Evolutionary conservation across 2,329 filamentous ascomycete genomes (phyloP), one percentile per base, ranked within the genome.

Genomic region (Hypoxylon sp.): DNA sequence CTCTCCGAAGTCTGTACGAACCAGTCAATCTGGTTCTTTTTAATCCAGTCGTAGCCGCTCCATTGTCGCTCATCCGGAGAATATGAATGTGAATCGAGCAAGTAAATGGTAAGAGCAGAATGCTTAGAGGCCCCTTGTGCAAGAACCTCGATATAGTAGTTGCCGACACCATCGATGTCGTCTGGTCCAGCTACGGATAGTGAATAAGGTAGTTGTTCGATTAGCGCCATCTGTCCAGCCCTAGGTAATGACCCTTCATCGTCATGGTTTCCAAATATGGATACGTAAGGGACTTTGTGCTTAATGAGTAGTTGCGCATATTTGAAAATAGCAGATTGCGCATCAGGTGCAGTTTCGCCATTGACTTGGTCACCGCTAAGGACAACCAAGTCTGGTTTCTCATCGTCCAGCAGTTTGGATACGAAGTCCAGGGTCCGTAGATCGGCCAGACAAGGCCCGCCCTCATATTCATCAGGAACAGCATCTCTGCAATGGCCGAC

Each of bases 231-330:
- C 66, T 94, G 87, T 2, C 83, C 82, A 3, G 81, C 76, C 47
- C 94, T 88, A 11, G 86, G 83, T 59, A 97, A 80, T 34, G 89
- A 84, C 0, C 87, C 87, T 76, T 97, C 93, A 65, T 97, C 93
- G 67, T 99, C 94, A 71, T 99, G 94, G 69, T 99, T 99, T 48
- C 94, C 94, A 66, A 97, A 97, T 52, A 99, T 97, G 54, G 88
- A 87, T 11, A 91, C 90, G 66, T 95, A 97, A 0, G 94, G 94
- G 26, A 97, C 91, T 64, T 91, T 90, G 69, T 89, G 89, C 69
- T 91, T 85, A 56, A 91, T 88, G 40, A 99, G 83, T 8, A 95
- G 79, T 36, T 90, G 86, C 4, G 90, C 89, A 64, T 92, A 91
- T 73, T 99, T 99, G 78, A 95, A 96, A 51, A 99, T 89, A 26